Evolutionary conservation across 306 rosid genomes (phyloP).

Genomic region (Acmispon strigosus): DNA sequence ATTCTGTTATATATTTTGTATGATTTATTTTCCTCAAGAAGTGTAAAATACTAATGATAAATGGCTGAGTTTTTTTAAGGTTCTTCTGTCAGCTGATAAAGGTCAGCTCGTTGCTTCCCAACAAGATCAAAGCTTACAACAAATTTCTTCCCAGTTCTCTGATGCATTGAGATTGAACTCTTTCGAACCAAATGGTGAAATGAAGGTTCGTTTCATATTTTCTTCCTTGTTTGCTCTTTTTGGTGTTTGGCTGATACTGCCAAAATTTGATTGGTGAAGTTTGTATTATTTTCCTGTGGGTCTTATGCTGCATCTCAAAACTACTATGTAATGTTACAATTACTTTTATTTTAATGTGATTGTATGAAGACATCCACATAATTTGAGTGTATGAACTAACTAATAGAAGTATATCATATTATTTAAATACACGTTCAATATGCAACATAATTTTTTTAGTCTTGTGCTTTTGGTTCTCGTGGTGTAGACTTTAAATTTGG

Average conservation of each 20-base stretch:
- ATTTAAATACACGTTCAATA: not conserved
- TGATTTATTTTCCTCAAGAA: not conserved
- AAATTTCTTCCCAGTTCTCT: conserved; percentile 73
- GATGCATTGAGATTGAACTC: conserved; percentile 61
- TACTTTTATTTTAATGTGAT: not conserved
- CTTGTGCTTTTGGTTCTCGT: too few species aligned
- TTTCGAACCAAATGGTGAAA: conserved; percentile 48
- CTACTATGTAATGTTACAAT: not conserved
- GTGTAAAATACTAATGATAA: not conserved
- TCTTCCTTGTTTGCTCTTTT: not conserved
- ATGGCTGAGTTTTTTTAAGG: conserved; percentile 24
- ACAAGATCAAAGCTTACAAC: conserved; percentile 59
- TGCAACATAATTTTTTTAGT: too few species aligned
- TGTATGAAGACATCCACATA: not conserved
- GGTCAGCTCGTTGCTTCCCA: conserved; percentile 46
- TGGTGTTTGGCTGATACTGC: not conserved
- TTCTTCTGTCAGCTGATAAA: conserved; percentile 52
- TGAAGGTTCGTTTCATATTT: conserved; percentile 28
- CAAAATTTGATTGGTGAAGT: too few species aligned
- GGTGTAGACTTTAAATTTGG: too few species aligned
- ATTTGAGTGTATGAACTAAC: not conserved
- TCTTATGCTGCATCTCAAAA: not conserved
- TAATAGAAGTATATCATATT: not conserved
- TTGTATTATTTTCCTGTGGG: not conserved
- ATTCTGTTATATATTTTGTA: not conserved